Evolutionary conservation across 73 alveolate species (phyloP).

Genomic region (Paramecium sonneborni): DNA sequence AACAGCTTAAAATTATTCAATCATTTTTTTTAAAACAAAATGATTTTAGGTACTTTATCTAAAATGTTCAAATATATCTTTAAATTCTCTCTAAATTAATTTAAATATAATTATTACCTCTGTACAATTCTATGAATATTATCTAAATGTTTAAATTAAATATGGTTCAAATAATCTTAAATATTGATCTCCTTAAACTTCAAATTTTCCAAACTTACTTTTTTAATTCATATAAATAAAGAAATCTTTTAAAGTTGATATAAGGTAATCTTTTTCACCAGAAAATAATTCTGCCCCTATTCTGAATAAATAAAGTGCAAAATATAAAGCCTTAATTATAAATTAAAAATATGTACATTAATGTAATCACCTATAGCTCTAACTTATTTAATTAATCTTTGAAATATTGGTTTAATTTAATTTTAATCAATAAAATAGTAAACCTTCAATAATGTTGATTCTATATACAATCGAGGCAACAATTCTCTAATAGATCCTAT

Average conservation of each 20-base stretch:
- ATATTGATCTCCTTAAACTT: conserved; percentile 67
- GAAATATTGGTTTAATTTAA: conserved; percentile 35
- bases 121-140: conserved; percentile 59
- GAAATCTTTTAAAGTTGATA: conserved; percentile 51
- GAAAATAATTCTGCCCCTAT: conserved; percentile 68
- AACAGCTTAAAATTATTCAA: conserved; percentile 50
- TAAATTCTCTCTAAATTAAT: conserved; percentile 51
- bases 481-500: conserved; percentile 96
- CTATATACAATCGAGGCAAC: conserved; percentile 94
- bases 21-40: conserved; percentile 42
- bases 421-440: conserved; percentile 66
- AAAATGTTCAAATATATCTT: conserved; percentile 53
- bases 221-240: conserved; percentile 56
- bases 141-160: conserved; percentile 44
- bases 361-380: conserved; percentile 68
- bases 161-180: conserved; percentile 79
- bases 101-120: not conserved
- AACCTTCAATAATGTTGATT: conserved; percentile 89
- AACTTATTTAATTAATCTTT: conserved; percentile 42
- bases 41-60: conserved; percentile 51
- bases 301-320: conserved; percentile 44
- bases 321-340: conserved; percentile 31
- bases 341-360: not conserved
- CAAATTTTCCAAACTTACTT: conserved; percentile 69
- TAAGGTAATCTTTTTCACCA: conserved; percentile 54